These are phyloP conservation scores for Gossypium gossypioides DNA, from an alignment of 441 rosid genomes.

Conservation along the genomic window DNA sequence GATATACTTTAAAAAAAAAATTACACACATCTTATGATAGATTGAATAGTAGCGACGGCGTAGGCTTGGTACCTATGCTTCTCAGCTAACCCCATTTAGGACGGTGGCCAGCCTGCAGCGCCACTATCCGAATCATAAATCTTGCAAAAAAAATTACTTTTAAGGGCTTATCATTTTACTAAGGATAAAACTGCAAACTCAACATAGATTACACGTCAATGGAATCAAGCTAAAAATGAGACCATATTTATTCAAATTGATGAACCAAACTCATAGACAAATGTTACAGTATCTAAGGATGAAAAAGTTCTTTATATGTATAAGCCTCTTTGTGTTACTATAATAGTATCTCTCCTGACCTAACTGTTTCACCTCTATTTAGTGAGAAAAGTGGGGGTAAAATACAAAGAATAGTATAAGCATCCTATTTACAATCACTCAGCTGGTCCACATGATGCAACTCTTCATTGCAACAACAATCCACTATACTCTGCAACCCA, in stretches of 20 bases:
- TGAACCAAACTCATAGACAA: background rate
- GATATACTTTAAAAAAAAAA: background rate
- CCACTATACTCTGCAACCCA: background rate
- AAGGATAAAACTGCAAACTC: background rate
- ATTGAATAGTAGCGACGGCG: background rate
- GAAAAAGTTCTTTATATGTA: no score
- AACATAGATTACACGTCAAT: background rate
- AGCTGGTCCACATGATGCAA: slow-evolving; percentile 1
- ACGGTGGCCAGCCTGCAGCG: background rate
- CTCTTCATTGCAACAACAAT: background rate
- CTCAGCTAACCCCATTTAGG: background rate
- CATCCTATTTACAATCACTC: slow-evolving; percentile 14
- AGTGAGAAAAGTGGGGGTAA: background rate
- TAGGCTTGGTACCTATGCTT: background rate
- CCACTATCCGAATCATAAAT: background rate
- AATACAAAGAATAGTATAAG: background rate
- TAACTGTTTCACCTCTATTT: background rate
- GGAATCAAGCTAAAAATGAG: background rate
- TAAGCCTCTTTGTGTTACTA: background rate
- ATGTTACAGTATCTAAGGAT: background rate
- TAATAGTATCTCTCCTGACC: background rate
- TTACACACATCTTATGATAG: background rate
- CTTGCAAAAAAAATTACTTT: background rate
- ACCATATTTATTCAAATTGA: slow-evolving; percentile 3
- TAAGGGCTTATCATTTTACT: background rate